A percentile compares a stretch with the other conserved stretches of the same genome.
Conservation (phyloP, 345 rosid genomes). For the Lumnitzera littorea region DNA sequence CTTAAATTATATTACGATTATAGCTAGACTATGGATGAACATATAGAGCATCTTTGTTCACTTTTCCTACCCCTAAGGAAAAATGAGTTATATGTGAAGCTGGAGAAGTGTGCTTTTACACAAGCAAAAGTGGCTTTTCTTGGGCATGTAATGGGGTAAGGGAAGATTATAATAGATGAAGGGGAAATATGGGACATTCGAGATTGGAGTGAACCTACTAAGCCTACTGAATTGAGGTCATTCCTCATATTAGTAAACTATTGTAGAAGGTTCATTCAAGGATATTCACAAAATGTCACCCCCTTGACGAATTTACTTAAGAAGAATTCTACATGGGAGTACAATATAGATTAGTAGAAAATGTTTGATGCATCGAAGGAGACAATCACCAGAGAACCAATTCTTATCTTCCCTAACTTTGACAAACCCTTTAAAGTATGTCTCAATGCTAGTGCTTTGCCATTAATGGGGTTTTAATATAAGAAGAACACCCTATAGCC, state of each 20-base stretch:
- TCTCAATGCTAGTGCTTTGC: not conserved
- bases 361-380: not conserved
- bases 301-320: not conserved
- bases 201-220: not conserved
- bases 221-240: no score
- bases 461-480: not conserved
- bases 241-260: not conserved
- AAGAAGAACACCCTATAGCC: not conserved
- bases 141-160: not conserved
- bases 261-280: not conserved
- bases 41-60: not conserved
- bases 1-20: slow-evolving; percentile 3
- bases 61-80: not conserved
- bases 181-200: not conserved
- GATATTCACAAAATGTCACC: not conserved
- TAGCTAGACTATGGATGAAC: not conserved
- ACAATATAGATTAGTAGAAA: not conserved
- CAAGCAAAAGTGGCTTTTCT: not conserved
- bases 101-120: not conserved
- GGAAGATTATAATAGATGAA: not conserved
- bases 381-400: not conserved
- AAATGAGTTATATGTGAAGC: not conserved
- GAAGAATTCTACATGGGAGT: not conserved
- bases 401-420: not conserved
- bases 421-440: not conserved